Conservation (phyloP, 371 early-diverging fungal genomes). For the Mortierella sp. region DNA sequence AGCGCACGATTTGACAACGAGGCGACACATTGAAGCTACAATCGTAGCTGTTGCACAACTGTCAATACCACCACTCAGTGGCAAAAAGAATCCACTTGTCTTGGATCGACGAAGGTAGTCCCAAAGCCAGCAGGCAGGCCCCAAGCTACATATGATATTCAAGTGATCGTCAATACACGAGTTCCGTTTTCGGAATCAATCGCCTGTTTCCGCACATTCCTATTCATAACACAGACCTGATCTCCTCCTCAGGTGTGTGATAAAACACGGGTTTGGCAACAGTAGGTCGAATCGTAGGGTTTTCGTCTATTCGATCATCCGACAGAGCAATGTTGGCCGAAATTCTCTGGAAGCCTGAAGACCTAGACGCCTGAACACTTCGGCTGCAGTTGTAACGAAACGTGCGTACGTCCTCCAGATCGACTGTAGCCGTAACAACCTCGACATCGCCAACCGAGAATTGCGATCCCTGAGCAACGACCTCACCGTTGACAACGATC, state of each 20-base stretch:
- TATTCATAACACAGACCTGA: constrained; percentile 59
- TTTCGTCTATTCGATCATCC: constrained; percentile 57
- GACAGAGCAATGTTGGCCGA: constrained; percentile 67
- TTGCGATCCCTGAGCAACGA: constrained; percentile 93
- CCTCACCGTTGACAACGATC: constrained; percentile 89
- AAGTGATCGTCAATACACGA: not conserved
- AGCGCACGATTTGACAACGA: constrained; percentile 72
- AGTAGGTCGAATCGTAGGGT: constrained; percentile 30
- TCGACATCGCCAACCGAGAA: constrained; percentile 96
- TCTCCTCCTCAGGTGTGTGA: constrained; percentile 82
- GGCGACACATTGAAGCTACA: constrained; percentile 93
- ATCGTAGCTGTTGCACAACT: constrained; percentile 94
- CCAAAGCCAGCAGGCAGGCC: constrained; percentile 99
- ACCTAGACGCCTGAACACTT: constrained; percentile 80
- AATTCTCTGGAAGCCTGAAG: constrained; percentile 71
- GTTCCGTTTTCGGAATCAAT: not conserved
- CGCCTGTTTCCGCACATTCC: not conserved
- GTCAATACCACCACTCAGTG: constrained; percentile 97
- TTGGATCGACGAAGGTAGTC: constrained; percentile 96
- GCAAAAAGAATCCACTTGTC: constrained; percentile 92
- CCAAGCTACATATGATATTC: constrained; percentile 60
- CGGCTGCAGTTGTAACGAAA: constrained; percentile 81
- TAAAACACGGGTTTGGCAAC: constrained; percentile 56
- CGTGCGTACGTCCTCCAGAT: constrained; percentile 90
- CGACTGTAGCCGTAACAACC: constrained; percentile 91